These are phyloP conservation scores for Cucurbita argyrosperma DNA, from an alignment of 306 rosid species.

Conservation along the genomic window DNA sequence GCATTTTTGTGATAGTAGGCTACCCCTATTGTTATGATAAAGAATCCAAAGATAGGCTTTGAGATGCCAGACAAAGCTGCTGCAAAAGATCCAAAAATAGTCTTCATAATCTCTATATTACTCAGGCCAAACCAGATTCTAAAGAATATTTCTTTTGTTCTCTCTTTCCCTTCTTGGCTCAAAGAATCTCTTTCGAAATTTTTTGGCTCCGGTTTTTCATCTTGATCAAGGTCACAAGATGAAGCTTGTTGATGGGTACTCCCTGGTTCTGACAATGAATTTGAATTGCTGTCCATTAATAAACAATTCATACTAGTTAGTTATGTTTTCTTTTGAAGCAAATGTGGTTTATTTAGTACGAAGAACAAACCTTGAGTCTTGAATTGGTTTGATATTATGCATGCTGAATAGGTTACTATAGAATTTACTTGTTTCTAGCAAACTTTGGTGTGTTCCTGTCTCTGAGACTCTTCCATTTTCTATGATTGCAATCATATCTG, in stretches of 20 bases:
- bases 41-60: conserved; percentile 70
- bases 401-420: conserved; percentile 41
- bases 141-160: conserved; percentile 31
- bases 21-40: conserved; percentile 67
- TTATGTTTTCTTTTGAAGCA: background rate
- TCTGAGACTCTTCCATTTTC: conserved; percentile 57
- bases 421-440: conserved; percentile 50
- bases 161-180: conserved; percentile 16
- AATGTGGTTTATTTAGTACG: background rate
- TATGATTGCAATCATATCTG: conserved; percentile 65
- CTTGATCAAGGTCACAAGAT: conserved; percentile 21
- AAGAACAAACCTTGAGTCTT: conserved; percentile 31
- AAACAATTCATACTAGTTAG: conserved; percentile 19
- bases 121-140: conserved; percentile 68
- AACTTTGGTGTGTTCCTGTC: conserved; percentile 58
- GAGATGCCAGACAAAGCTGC: conserved; percentile 67
- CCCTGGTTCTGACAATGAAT: conserved; percentile 17
- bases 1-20: conserved; percentile 43
- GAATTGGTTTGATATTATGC: conserved; percentile 52
- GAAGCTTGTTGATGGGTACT: conserved; percentile 23
- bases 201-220: conserved; percentile 15
- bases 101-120: conserved; percentile 38
- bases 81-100: conserved; percentile 33
- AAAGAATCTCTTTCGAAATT: conserved; percentile 9
- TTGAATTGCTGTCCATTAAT: conserved; percentile 27